Percentiles rank a stretch among this genome's conserved stretches.
Conservation (phyloP, 768 basidiomycete genomes). For the Coprinopsis sp. region DNA sequence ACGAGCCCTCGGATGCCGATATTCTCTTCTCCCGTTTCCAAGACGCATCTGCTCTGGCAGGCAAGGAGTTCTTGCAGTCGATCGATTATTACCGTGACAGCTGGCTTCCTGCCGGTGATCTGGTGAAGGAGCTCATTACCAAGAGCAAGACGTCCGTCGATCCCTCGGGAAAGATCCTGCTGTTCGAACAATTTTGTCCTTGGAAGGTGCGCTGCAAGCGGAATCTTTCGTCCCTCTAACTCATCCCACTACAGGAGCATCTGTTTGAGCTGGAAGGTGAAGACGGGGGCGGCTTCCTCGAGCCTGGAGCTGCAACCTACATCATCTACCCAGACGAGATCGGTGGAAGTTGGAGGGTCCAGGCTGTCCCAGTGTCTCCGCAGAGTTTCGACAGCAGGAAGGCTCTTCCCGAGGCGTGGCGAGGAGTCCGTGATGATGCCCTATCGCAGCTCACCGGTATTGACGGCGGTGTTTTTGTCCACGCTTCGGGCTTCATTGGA, state of each 20-base stretch:
- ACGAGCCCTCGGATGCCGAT: constrained; percentile 64
- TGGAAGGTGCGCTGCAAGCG: constrained; percentile 69
- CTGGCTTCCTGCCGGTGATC: constrained; percentile 88
- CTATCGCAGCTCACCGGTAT: constrained; percentile 72
- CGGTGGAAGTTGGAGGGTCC: constrained; percentile 78
- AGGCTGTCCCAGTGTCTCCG: constrained; percentile 79
- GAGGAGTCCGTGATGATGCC: constrained; percentile 83
- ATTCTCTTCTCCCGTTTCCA: constrained; percentile 67
- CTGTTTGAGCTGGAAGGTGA: constrained; percentile 82
- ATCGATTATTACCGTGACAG: constrained; percentile 81
- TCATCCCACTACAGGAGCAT: constrained; percentile 51
- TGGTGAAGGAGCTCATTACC: constrained; percentile 59
- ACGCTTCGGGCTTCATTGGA: constrained; percentile 96
- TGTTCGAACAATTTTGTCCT: constrained; percentile 76
- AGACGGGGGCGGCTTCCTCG: constrained; percentile 31
- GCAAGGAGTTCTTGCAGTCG: constrained; percentile 76
- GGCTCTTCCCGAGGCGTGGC: constrained; percentile 89
- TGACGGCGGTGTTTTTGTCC: constrained; percentile 84
- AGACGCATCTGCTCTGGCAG: constrained; percentile 77
- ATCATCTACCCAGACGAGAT: constrained; percentile 87
- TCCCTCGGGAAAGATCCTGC: constrained; percentile 68
- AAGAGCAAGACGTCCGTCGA: constrained; percentile 56
- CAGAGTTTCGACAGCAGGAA: constrained; percentile 91
- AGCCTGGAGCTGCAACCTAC: constrained; percentile 63
- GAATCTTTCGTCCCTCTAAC: neutral